Base-by-base conservation (phyloP, 1,139 yeast genomes). In the Diutina neorugosa region DNA sequence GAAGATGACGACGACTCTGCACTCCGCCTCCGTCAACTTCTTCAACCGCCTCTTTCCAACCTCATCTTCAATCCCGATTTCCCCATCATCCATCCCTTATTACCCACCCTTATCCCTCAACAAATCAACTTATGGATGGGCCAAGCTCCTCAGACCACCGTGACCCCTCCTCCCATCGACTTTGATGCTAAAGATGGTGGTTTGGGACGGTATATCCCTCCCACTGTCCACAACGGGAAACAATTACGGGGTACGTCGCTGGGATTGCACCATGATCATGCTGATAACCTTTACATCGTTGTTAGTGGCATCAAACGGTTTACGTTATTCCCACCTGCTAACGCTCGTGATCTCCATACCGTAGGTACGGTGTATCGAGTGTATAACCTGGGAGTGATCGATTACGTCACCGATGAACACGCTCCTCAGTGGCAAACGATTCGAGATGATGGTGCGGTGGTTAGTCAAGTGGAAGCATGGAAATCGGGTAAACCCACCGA, bases 221-320 rank as follows among this genome's bases (percentile, higher is more conserved):
- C 50, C 16, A 20, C 18, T 6, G 16, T 21, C 18, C n/a, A 27
- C 27, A 18, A 27, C 3, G 27, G 27, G 2, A 3, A 27, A 7
- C 2, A 1, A 1, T 25, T 21, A 16, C 4, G 11, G 2, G 86
- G 85, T 1, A 71, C 82, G 0, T 82, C 89, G 0, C 82, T 90
- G 0, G 93, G 93, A 0, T 66, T 85, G n/a, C 93, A 85, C 60
- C 93, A 85, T 62, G 93, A 85, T 62, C 90, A 84, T 64, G 86
- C 91, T 0, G 90, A 84, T 62, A 85, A 85, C 60, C 67, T 84
- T 44, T 85, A 85, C 62, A 69, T 84, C 2, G 74, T 85, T 1
- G 62, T 81, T 1, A 67, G 74, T 31, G 93, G 91, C 0, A 62
- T 63, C n/a, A 85, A 85, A 60, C 63, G 89, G 56, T 84, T 85